Conservation (phyloP, 352 stramenopile species). For the Globisporangium cederbergense region DNA sequence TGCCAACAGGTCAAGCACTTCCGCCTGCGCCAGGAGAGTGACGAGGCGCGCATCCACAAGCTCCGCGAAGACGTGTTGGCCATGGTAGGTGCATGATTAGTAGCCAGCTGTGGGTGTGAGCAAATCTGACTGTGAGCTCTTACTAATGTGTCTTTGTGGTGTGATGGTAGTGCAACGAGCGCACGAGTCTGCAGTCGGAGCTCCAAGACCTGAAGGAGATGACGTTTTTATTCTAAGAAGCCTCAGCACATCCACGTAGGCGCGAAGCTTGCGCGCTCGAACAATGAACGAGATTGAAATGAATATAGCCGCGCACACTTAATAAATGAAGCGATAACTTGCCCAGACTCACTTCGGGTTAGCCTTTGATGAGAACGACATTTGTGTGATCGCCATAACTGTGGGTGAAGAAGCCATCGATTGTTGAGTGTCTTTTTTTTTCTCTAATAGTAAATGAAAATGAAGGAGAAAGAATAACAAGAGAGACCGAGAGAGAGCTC, state of each 20-base stretch:
- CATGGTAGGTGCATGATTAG: constrained; percentile 33
- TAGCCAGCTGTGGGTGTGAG: neutral
- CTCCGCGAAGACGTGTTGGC: constrained; percentile 53
- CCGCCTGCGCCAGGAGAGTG: constrained; percentile 34
- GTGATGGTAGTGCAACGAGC: constrained; percentile 44
- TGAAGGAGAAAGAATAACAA: constrained; percentile 1
- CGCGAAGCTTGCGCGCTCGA: neutral
- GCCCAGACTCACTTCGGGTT: neutral
- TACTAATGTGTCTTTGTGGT: neutral
- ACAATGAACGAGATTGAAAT: neutral
- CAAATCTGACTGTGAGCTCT: neutral
- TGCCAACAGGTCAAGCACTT: constrained; percentile 46
- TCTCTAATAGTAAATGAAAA: constrained; percentile 16
- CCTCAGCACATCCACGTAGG: neutral
- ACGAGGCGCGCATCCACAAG: constrained; percentile 47
- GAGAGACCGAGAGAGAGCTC: neutral
- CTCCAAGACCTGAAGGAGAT: constrained; percentile 57
- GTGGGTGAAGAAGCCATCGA: neutral
- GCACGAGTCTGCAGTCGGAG: constrained; percentile 49
- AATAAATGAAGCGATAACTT: neutral
- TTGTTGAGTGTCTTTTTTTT: constrained; percentile 4
- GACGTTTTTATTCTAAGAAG: constrained; percentile 36
- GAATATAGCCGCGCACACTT: neutral
- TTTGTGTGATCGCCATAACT: neutral
- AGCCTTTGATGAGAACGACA: neutral